Evolutionary conservation across 176 grass and related monocot genomes (phyloP), one percentile per base, ranked within the genome.

Genomic region (Phoenix dactylifera): DNA sequence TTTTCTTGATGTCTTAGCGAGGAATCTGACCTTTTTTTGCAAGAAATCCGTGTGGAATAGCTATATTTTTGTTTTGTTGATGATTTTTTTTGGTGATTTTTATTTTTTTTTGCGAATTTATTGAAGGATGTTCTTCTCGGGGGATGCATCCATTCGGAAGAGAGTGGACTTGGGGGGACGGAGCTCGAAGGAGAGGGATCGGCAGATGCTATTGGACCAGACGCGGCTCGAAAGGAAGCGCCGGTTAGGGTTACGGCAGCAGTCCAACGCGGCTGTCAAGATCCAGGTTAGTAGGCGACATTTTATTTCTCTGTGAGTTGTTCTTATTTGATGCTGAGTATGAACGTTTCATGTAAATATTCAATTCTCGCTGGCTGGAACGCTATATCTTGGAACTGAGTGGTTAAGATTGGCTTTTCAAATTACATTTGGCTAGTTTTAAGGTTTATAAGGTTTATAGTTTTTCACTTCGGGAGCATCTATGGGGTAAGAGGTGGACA

Each of bases 121-220:
- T 44, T 10, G 60, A 50, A 52, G 70, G 71, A 98, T 98, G 93
- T 98, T 88, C 67, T 98, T 98, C 85, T 80, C 84, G 28, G 93
- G 93, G 39, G 93, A 98, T 64, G 49, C 87, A 49, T 80, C 84
- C n/a, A 54, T 84, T 60, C 72, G 87, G 72, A 88, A 73, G 59
- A 78, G 87, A 49, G 93, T 98, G 55, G 93, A 98, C 83, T 78
- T 98, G 22, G 93, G 93, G 48, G 93, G 93, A 16, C 79, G 93
- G 48, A 98, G 93, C 81, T 88, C 20, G 69, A 98, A 98, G 76
- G 87, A 98, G 78, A 82, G 93, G 49, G 87, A 92, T 67, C 87
- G 93, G 64, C 73, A 98, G 84, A 74, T 86, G 59, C 77, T 98
- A 67, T 69, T 98, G 19, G 78, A 83, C 56, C 81, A 98, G 76